A percentile compares a stretch with the other conserved stretches of the same genome.
These are phyloP conservation scores for Monoraphidium neglectum DNA, from an alignment of 139 green algal species.

Conservation along the genomic window DNA sequence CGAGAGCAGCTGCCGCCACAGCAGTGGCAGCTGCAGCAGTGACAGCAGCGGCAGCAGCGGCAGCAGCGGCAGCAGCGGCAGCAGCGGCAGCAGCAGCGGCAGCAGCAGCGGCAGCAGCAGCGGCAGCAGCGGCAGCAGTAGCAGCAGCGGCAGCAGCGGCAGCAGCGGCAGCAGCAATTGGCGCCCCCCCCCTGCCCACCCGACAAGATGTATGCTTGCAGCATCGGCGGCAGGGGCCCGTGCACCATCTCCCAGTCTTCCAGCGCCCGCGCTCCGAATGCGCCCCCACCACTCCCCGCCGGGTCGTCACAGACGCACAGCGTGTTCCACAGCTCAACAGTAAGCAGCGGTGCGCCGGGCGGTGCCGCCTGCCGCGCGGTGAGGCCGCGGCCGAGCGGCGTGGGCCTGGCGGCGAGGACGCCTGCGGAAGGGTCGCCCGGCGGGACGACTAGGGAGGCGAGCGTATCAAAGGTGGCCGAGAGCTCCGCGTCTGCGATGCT, in stretches of 20 bases:
- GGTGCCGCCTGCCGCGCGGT: constrained; percentile 3
- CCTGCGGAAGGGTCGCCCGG: no score
- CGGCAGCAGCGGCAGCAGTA: no score
- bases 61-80: no score
- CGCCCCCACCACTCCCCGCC: constrained; percentile 8
- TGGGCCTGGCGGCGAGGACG: not conserved
- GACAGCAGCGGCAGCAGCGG: no score
- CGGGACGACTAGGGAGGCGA: not conserved
- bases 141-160: not conserved
- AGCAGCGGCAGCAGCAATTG: not conserved
- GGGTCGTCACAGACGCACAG: constrained; percentile 47
- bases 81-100: no score
- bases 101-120: no score
- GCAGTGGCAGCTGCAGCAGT: no score
- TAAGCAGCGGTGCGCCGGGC: constrained; percentile 13
- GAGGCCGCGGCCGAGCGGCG: constrained; percentile 34
- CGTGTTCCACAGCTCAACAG: constrained; percentile 35
- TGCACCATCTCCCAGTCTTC: constrained; percentile 48
- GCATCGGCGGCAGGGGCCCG: constrained; percentile 34
- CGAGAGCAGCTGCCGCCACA: no score
- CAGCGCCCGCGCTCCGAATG: constrained; percentile 26
- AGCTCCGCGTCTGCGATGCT: no score
- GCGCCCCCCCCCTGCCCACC: constrained; percentile 1
- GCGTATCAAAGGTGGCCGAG: not conserved
- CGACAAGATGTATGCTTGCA: constrained; percentile 32